These are phyloP conservation scores for Halenospora varia DNA, from an alignment of 495 filamentous ascomycete genomes.

Conservation along the genomic window DNA sequence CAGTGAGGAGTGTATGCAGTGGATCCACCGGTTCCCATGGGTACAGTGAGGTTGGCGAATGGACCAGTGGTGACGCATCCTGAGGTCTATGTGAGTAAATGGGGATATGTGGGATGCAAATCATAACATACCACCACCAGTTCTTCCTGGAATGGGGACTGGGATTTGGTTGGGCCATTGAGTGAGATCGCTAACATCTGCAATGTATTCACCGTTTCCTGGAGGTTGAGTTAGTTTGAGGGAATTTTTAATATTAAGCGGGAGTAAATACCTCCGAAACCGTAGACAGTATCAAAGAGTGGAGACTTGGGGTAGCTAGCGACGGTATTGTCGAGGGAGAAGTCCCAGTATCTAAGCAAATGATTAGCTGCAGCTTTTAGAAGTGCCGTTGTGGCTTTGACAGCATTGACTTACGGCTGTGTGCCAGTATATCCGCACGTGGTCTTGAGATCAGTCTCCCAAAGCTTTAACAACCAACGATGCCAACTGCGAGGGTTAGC, in stretches of 20 bases:
- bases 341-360: constrained; percentile 1
- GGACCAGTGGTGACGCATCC: constrained; percentile 32
- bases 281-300: constrained; percentile 25
- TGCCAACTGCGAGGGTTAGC: constrained; percentile 31
- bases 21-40: constrained; percentile 30
- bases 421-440: constrained; percentile 35
- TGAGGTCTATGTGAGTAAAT: constrained; percentile 4
- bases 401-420: constrained; percentile 33
- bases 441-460: constrained; percentile 33
- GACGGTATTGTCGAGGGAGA: constrained; percentile 22
- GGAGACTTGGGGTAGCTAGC: constrained; percentile 25
- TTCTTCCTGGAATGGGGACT: constrained; percentile 22
- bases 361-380: background rate
- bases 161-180: constrained; percentile 17
- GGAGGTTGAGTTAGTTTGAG: constrained; percentile 27
- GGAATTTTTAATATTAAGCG: constrained; percentile 13
- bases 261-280: constrained; percentile 28
- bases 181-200: constrained; percentile 12
- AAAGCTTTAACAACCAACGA: constrained; percentile 36
- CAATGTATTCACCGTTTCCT: constrained; percentile 45
- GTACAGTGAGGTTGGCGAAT: constrained; percentile 30
- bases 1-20: constrained; percentile 30
- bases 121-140: constrained; percentile 24
- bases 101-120: background rate
- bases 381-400: background rate